phyloP scores from a whole-genome alignment of 441 rosid species.

The Iberis amara region DNA sequence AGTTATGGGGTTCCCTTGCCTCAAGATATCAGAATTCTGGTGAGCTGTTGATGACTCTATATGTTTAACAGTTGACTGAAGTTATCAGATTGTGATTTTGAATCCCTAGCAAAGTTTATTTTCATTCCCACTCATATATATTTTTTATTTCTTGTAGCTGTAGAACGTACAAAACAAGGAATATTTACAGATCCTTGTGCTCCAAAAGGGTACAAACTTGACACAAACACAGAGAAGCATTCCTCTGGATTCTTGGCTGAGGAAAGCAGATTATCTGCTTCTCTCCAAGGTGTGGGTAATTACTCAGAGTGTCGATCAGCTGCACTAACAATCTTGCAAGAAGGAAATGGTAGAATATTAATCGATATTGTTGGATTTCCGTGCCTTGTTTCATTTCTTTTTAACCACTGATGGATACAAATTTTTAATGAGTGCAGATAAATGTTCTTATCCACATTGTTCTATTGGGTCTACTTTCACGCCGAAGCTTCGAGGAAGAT shows the following conservation, averaged over 20 bases:
- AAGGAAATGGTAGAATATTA: slow-evolving; percentile 57
- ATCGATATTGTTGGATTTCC: neutral
- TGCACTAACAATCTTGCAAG: slow-evolving; percentile 58
- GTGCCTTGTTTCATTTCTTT: neutral
- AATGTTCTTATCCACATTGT: slow-evolving; percentile 59
- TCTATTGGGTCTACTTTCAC: slow-evolving; percentile 69
- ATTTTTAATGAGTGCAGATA: slow-evolving; percentile 42
- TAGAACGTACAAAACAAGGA: slow-evolving; percentile 37
- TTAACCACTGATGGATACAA: neutral
- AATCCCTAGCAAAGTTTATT: neutral
- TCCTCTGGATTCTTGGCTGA: slow-evolving; percentile 43
- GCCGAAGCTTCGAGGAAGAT: slow-evolving; percentile 74
- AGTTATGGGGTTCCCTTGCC: slow-evolving; percentile 56
- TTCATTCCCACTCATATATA: neutral
- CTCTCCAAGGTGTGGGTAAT: slow-evolving; percentile 64
- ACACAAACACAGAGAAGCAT: slow-evolving; percentile 34
- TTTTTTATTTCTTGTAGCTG: slow-evolving; percentile 39
- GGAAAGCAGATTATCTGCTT: slow-evolving; percentile 32
- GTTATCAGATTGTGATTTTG: neutral
- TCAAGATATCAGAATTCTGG: slow-evolving; percentile 44
- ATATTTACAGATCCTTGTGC: slow-evolving; percentile 64
- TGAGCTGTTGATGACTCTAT: slow-evolving; percentile 19
- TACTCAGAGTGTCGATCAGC: slow-evolving; percentile 88
- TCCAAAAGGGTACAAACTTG: slow-evolving; percentile 63
- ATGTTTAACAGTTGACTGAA: neutral